Conservation (phyloP, 1,139 yeast species). For the Pichia sp. region DNA sequence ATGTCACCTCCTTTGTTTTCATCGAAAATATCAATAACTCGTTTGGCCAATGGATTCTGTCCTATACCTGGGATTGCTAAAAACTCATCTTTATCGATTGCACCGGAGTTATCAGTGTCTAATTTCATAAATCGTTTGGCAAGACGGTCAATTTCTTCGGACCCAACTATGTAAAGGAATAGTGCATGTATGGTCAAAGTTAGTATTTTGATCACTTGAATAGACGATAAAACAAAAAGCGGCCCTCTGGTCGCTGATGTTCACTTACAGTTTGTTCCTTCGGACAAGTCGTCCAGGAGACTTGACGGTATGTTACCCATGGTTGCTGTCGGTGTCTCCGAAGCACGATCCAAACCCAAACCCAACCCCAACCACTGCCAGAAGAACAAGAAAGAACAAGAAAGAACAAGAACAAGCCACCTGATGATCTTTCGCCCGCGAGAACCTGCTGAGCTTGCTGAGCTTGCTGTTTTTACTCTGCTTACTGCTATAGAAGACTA, state of each 20-base stretch:
- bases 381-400: too few relatives aligned
- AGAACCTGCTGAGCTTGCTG: too few relatives aligned
- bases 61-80: slow-evolving; percentile 89
- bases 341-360: neutral
- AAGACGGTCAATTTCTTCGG: slow-evolving; percentile 86
- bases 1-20: slow-evolving; percentile 89
- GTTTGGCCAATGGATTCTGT: slow-evolving; percentile 78
- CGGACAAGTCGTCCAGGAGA: slow-evolving; percentile 30
- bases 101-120: slow-evolving; percentile 89
- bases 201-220: too few relatives aligned
- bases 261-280: slow-evolving; percentile 32
- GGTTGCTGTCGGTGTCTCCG: too few relatives aligned
- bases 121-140: slow-evolving; percentile 91
- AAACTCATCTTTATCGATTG: slow-evolving; percentile 86
- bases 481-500: too few relatives aligned
- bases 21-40: slow-evolving; percentile 93
- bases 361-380: too few relatives aligned
- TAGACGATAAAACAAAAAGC: too few relatives aligned
- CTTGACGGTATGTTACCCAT: slow-evolving; percentile 33
- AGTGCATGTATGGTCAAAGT: too few relatives aligned
- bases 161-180: slow-evolving; percentile 50
- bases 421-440: too few relatives aligned
- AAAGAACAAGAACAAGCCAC: too few relatives aligned
- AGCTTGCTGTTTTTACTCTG: neutral
- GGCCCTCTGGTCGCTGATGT: neutral